Evolutionary conservation across 257 asterid genomes (phyloP), one percentile per base, ranked within the genome.

Genomic region (Lavandula angustifolia): DNA sequence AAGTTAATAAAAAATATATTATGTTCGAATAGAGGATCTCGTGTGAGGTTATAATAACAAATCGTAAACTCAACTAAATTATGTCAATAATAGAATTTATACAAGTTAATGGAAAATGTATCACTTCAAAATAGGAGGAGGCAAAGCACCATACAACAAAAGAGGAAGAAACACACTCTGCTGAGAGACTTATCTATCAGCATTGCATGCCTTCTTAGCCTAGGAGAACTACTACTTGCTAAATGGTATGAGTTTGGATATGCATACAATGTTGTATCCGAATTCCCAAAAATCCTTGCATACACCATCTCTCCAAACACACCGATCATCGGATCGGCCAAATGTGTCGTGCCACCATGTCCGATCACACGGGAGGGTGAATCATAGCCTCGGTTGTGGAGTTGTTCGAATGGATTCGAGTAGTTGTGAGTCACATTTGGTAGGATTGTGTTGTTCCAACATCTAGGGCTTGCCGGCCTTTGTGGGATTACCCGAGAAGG

Each of bases 221-320:
- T 79, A 1, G 87, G 86, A 71, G 78, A 79, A 18, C 72, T 62
- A 35, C 76, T 68, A 13, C 76, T 79, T 1, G 77, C 74, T 3
- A 63, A 52, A 54, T 63, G 71, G 62, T 83, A 86, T 9, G 88
- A 68, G 58, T 77, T 80, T 3, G 95, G 89, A 72, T 84, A 80
- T 1, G 84, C 5, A 13, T 78, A 73, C 71, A 84, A 34, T 2
- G 75, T 53, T 5, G 87, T 64, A 50, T 79, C 81, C 6, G 87
- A 70, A 52, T 78, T 72, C 49, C 96, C 91, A 47, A 75, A 83
- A 3, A 82, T 80, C 49, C 87, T 71, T 3, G 85, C 73, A 47
- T 77, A 77, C 42, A 80, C 81, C 85, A 85, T 79, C 44, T 88
- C 94, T 5, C 89, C 91, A 7, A 84, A 68, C 90, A 81, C 79